phyloP scores from a whole-genome alignment of 2,329 filamentous ascomycete genomes.

The Alternaria alternata region DNA sequence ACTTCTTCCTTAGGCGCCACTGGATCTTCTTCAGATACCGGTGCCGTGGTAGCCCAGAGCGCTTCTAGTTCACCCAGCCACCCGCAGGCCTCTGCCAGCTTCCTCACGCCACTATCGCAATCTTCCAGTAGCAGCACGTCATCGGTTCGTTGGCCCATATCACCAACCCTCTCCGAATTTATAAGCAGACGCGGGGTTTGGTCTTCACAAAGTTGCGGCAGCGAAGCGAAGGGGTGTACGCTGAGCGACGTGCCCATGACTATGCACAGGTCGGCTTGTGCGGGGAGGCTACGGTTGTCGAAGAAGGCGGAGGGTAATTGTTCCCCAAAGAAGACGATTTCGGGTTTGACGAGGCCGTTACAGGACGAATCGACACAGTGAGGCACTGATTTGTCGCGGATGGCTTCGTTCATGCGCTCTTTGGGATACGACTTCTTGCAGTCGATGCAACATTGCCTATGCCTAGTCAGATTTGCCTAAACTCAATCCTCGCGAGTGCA shows the following conservation, averaged over 20 bases:
- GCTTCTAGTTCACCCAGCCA: conserved; percentile 85
- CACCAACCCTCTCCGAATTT: conserved; percentile 84
- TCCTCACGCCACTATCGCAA: conserved; percentile 82
- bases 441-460: conserved; percentile 84
- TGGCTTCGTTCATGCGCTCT: conserved; percentile 74
- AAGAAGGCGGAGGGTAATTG: conserved; percentile 72
- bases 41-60: conserved; percentile 73
- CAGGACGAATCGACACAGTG: conserved; percentile 70
- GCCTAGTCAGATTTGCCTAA: background rate
- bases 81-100: conserved; percentile 79
- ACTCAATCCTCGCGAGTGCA: no score
- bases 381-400: conserved; percentile 74
- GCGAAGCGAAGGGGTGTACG: conserved; percentile 86
- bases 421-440: conserved; percentile 78
- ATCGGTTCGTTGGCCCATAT: conserved; percentile 77
- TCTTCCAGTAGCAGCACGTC: conserved; percentile 85
- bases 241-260: conserved; percentile 88
- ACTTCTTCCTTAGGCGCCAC: conserved; percentile 42
- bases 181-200: conserved; percentile 80
- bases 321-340: conserved; percentile 95
- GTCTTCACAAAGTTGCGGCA: conserved; percentile 71
- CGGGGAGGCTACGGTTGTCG: conserved; percentile 62
- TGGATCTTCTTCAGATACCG: conserved; percentile 55
- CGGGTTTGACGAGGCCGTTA: conserved; percentile 84
- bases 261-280: conserved; percentile 77